Evolutionary conservation across 2,329 filamentous ascomycete species (phyloP).

Genomic region (Alternaria longipes): DNA sequence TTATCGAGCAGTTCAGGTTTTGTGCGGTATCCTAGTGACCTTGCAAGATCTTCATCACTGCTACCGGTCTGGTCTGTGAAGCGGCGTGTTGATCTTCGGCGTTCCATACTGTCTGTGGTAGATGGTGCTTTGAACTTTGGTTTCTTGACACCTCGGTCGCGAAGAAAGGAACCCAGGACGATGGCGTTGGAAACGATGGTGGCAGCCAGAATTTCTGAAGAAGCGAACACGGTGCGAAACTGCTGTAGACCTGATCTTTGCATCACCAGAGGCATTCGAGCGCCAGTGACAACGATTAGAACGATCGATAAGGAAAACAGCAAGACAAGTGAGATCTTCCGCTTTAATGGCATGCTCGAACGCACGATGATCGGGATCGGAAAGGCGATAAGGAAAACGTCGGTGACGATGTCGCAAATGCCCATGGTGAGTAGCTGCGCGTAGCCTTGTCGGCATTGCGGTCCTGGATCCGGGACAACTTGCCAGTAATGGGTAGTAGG

Average conservation of each 20-base stretch:
- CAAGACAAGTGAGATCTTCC: slow-evolving; percentile 79
- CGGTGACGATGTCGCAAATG: slow-evolving; percentile 86
- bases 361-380: slow-evolving; percentile 87
- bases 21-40: slow-evolving; percentile 77
- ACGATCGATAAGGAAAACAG: slow-evolving; percentile 87
- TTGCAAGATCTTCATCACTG: slow-evolving; percentile 89
- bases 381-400: slow-evolving; percentile 85
- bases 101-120: slow-evolving; percentile 61
- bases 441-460: slow-evolving; percentile 84
- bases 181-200: slow-evolving; percentile 87
- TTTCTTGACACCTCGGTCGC: slow-evolving; percentile 91
- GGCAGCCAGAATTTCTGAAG: slow-evolving; percentile 88
- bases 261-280: slow-evolving; percentile 83
- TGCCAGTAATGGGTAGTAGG: slow-evolving; percentile 67
- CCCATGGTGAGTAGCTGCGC: slow-evolving; percentile 90
- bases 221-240: slow-evolving; percentile 87
- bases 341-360: slow-evolving; percentile 77
- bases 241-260: slow-evolving; percentile 76
- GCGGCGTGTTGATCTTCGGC: slow-evolving; percentile 66
- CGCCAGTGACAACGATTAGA: slow-evolving; percentile 80
- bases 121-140: slow-evolving; percentile 72
- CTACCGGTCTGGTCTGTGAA: slow-evolving; percentile 79
- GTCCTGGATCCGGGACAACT: slow-evolving; percentile 77
- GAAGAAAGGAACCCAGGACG: slow-evolving; percentile 89
- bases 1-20: slow-evolving; percentile 60